Evolutionary conservation across 78 protist species (phyloP), one percentile per base, ranked within the genome.

Genomic region (Dictyostelium citrinum): DNA sequence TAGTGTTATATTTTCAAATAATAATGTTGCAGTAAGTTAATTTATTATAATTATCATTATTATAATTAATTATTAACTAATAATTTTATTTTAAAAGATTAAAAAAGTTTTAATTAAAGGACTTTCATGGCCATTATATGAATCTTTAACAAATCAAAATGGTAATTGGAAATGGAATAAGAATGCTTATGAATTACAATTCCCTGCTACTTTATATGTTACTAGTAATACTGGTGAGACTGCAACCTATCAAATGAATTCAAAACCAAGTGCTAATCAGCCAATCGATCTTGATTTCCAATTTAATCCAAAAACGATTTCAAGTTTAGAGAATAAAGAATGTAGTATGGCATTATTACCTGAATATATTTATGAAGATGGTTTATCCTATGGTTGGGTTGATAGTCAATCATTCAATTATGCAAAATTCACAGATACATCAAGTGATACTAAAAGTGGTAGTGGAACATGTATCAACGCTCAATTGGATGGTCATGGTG

Each of bases 351-450:
- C 76, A 22, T 5, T 61, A 71, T 24, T 61, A 17, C 82, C 80
- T 8, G 35, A 85, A 20, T 76, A 76, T 29, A 39, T 85, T 4
- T 85, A 85, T 41, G 22, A 85, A 8, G 91, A 85, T 80, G 76
- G 49, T 39, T 22, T 76, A 10, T 4, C 67, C 20, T 39, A 76
- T 39, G 91, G 91, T 27, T 85, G 91, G 91, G 83, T 33, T 0
- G 37, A 14, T 41, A 24, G 24, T 46, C 67, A 45, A 22, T 39
- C 68, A 2, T 77, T 20, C 27, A 16, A 22, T 1, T 85, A 76
- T 71, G 14, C 0, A 10, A 17, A 14, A 29, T 58, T 75, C 22
- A 17, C 17, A 0, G 49, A 31, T 17, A 31, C 49, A 6, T 46
- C 91, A n/a, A 43, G 70, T 12, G 76, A 76, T 75, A 46, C 68